Conservation (phyloP, 1,284 basidiomycete species). For the Sporisorium sorghi region DNA sequence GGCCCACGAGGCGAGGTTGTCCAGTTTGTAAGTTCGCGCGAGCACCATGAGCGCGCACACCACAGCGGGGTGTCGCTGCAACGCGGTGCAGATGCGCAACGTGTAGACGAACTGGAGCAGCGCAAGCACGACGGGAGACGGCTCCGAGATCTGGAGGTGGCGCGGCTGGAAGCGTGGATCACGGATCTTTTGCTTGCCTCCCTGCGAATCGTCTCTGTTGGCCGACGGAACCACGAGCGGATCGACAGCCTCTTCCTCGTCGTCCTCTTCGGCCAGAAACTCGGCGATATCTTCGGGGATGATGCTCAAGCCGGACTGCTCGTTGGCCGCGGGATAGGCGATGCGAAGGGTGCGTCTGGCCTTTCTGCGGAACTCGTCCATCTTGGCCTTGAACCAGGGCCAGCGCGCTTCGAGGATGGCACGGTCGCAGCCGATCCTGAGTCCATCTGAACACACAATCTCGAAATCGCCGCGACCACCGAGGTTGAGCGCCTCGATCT, state of each 20-base stretch:
- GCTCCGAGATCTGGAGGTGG: slow-evolving; percentile 83
- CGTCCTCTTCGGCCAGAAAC: slow-evolving; percentile 46
- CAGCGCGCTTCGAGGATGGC: slow-evolving; percentile 85
- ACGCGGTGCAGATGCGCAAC: slow-evolving; percentile 82
- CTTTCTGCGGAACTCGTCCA: slow-evolving; percentile 55
- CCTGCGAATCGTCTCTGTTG: slow-evolving; percentile 6
- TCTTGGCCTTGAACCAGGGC: slow-evolving; percentile 89
- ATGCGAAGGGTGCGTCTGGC: slow-evolving; percentile 44
- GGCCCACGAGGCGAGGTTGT: slow-evolving; percentile 81
- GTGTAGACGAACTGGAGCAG: slow-evolving; percentile 93
- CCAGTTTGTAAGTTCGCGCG: slow-evolving; percentile 82
- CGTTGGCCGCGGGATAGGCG: slow-evolving; percentile 25
- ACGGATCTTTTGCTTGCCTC: slow-evolving; percentile 29
- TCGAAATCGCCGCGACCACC: slow-evolving; percentile 78
- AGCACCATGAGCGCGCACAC: slow-evolving; percentile 87
- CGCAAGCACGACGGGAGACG: slow-evolving; percentile 87
- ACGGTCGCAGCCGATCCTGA: slow-evolving; percentile 83
- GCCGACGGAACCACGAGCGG: slow-evolving; percentile 21
- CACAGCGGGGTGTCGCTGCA: slow-evolving; percentile 89
- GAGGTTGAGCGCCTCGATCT: slow-evolving; percentile 24
- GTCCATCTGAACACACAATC: slow-evolving; percentile 88
- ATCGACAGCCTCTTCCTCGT: slow-evolving; percentile 38
- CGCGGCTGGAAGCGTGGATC: slow-evolving; percentile 84
- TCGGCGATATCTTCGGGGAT: slow-evolving; percentile 50
- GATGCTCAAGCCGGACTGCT: slow-evolving; percentile 33